phyloP scores from a whole-genome alignment of 1,284 basidiomycete genomes.

The Puccinia triticina region DNA sequence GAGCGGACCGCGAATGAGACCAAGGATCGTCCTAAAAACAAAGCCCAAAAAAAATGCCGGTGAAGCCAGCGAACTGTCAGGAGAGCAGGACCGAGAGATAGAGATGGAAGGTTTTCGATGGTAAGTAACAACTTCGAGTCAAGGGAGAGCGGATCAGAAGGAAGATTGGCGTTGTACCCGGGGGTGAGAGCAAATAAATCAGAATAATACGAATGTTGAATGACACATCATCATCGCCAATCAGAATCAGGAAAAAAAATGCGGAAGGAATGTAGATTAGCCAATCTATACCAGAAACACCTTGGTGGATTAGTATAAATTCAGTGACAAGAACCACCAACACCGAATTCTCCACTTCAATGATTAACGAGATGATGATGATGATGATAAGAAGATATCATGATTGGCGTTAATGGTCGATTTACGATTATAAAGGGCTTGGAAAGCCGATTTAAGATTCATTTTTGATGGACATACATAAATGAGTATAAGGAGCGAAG shows the following conservation, averaged over 20 bases:
- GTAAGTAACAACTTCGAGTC: background rate
- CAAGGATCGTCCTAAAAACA: constrained; percentile 26
- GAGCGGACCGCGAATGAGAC: background rate
- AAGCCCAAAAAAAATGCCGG: background rate
- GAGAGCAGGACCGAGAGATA: constrained; percentile 24
- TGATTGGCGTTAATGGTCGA: background rate
- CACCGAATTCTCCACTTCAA: constrained; percentile 5
- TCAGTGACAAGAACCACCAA: constrained; percentile 26
- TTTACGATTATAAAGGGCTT: background rate
- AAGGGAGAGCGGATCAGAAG: constrained; percentile 24
- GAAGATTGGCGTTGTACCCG: background rate
- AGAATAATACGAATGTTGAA: background rate
- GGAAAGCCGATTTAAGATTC: constrained; percentile 19
- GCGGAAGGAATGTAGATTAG: constrained; percentile 36
- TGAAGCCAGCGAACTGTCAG: constrained; percentile 34
- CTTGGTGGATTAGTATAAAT: constrained; percentile 10
- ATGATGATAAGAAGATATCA: constrained; percentile 3
- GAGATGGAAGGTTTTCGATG: constrained; percentile 12
- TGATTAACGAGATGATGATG: constrained; percentile 22
- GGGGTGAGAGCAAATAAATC: constrained; percentile 5
- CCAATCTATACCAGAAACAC: constrained; percentile 31
- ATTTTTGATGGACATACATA: constrained; percentile 1
- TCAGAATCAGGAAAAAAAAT: background rate
- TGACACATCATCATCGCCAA: constrained; percentile 10
- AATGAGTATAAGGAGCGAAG: background rate